Conservation (phyloP, 257 asterid genomes). For the Leonotis leonurus region DNA sequence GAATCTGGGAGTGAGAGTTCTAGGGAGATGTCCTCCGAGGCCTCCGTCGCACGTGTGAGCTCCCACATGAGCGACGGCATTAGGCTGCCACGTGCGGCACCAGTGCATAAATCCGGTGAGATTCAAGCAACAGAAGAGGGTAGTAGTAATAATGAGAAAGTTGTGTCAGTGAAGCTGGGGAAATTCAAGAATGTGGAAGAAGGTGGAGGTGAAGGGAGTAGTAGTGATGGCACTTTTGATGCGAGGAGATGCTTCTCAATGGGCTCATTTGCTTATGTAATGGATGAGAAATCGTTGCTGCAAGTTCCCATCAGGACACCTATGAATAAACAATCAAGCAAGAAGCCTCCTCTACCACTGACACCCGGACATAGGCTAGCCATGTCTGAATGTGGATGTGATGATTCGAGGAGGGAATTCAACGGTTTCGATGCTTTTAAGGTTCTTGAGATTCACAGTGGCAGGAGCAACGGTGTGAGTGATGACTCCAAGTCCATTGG, state of each 20-base stretch:
- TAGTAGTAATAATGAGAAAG: slow-evolving; percentile 23
- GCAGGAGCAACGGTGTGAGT: too few species aligned
- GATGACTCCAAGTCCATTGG: slow-evolving; percentile 38
- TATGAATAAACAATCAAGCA: slow-evolving; percentile 41
- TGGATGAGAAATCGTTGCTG: slow-evolving; percentile 62
- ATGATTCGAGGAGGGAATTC: slow-evolving; percentile 68
- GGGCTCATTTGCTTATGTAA: slow-evolving; percentile 92
- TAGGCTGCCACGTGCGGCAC: slow-evolving; percentile 16
- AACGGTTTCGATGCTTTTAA: slow-evolving; percentile 47
- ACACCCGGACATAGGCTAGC: slow-evolving; percentile 61
- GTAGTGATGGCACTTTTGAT: slow-evolving; percentile 29
- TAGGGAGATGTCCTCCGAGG: slow-evolving; percentile 43
- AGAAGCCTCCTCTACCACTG: slow-evolving; percentile 57
- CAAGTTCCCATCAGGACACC: slow-evolving; percentile 80
- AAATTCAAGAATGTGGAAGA: slow-evolving; percentile 68
- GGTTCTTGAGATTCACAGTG: slow-evolving; percentile 12
- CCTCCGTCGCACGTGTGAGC: slow-evolving; percentile 29
- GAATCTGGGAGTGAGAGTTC: slow-evolving; percentile 81
- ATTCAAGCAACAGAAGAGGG: slow-evolving; percentile 37
- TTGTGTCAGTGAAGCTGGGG: slow-evolving; percentile 75
- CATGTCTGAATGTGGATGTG: slow-evolving; percentile 78
- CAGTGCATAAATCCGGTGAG: slow-evolving; percentile 39
- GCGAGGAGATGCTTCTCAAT: slow-evolving; percentile 85
- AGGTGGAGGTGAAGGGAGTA: slow-evolving; percentile 30
- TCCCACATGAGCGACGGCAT: slow-evolving; percentile 46